Evolutionary conservation across 345 rosid species (phyloP).

Genomic region (Excoecaria cochinchinensis): DNA sequence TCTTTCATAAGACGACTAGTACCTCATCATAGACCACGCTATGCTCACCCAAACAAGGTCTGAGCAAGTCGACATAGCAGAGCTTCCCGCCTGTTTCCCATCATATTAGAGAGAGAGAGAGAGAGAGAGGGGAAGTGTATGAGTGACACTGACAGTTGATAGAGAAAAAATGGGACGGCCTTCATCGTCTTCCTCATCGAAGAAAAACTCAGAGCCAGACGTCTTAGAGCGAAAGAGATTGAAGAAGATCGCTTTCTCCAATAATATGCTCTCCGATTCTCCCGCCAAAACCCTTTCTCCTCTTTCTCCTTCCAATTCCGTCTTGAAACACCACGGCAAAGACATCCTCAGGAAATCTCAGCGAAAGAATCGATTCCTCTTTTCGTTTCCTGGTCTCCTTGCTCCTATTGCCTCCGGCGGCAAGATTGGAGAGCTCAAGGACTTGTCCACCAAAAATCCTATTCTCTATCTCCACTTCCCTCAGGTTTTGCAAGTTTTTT

Average conservation of each 20-base stretch:
- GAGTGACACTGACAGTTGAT: not conserved
- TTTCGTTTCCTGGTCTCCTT: constrained; percentile 74
- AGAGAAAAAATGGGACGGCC: not conserved
- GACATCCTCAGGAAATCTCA: constrained; percentile 78
- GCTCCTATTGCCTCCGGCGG: constrained; percentile 63
- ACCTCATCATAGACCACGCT: no score
- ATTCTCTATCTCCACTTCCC: constrained; percentile 77
- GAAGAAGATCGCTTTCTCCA: constrained; percentile 52
- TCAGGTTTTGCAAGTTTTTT: constrained; percentile 37
- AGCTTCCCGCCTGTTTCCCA: no score
- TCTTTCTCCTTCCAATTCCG: constrained; percentile 58
- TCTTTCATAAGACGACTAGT: no score
- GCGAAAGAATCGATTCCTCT: constrained; percentile 68
- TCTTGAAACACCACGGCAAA: constrained; percentile 70
- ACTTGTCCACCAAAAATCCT: constrained; percentile 77
- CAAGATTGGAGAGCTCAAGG: constrained; percentile 78
- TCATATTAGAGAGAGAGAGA: no score
- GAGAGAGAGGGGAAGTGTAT: no score
- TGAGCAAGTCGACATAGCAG: no score
- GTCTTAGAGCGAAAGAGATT: constrained; percentile 46
- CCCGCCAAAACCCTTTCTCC: constrained; percentile 38
- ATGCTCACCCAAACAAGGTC: no score
- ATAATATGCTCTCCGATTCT: constrained; percentile 44
- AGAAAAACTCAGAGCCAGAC: constrained; percentile 24
- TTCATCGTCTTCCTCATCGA: not conserved